Conservation (phyloP, 257 asterid genomes). For the Euphrasia confusa region DNA sequence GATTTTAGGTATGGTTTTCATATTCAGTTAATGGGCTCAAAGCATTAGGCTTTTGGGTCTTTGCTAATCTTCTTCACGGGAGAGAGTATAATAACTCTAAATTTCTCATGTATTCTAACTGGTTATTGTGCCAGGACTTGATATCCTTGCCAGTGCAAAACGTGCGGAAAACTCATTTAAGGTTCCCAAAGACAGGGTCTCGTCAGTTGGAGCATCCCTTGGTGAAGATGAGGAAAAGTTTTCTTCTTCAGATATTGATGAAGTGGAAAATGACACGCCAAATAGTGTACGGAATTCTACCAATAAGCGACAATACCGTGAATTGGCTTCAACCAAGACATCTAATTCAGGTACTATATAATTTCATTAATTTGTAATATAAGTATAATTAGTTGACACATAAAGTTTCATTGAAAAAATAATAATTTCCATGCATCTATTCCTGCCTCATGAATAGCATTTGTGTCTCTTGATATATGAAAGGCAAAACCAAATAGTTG, state of each 20-base stretch:
- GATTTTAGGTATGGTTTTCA: conserved; percentile 47
- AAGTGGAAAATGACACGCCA: conserved; percentile 36
- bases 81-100: neutral
- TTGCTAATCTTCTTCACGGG: neutral
- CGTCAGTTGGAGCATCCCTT: conserved; percentile 56
- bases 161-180: conserved; percentile 54
- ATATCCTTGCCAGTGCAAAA: conserved; percentile 62
- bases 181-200: conserved; percentile 64
- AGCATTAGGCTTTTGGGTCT: neutral
- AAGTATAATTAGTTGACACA: neutral
- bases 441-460: neutral
- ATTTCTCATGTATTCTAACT: conserved; percentile 2
- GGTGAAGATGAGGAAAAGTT: conserved; percentile 63
- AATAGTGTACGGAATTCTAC: conserved; percentile 26
- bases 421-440: neutral
- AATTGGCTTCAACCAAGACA: neutral
- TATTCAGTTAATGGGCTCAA: neutral
- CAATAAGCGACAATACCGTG: conserved; percentile 55
- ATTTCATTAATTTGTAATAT: neutral
- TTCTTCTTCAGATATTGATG: conserved; percentile 45
- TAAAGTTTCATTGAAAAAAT: neutral
- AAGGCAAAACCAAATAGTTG: neutral
- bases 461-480: neutral
- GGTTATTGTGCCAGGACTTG: conserved; percentile 54
- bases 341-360: neutral